Base-by-base conservation (phyloP, 2,329 filamentous ascomycete genomes). In the Aaosphaeria arxii region DNA sequence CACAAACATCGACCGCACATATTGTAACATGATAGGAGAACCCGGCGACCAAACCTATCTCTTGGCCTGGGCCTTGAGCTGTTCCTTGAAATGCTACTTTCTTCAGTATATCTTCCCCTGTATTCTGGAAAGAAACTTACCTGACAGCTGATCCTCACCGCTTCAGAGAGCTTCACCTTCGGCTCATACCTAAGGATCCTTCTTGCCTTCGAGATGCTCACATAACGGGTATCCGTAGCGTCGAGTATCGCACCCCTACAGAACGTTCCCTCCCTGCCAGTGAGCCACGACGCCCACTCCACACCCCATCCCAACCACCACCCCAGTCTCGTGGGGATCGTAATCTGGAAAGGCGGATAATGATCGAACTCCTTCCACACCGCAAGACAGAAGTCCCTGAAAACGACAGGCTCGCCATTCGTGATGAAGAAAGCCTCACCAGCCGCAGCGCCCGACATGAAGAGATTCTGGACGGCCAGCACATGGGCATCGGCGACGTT, bases 371-470 rank as follows among this genome's bases (percentile, higher is more conserved):
- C 64, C 6, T 75, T 77, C 89, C 89, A 97, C 42, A 96, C 79
- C 36, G 85, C 83, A 38, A 89, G 81, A 50, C 88, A 83, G 66
- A 95, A 88, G 71, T 95, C 90, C 84, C 94, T 95, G 71, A 96
- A 95, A 69, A 92, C 92, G 17, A 95, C 78, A 5, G 92, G 92
- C 58, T 84, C 78, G 71, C 91, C 89, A 70, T 97, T 97, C 49
- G 90, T 94, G 63, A 97, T 83, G 73, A 96, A 85, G 75, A 97
- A 92, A 44, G 85, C 85, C 69, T 96, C 86, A 50, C 92, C 94
- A 0, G 78, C 77, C 17, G 81, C 84, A 46, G 76, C 71, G 28
- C 57, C 72, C 1, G 83, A 85, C 46, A 78, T 76, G 42, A 94
- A 78, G 39, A 96, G 82, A 48, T 86, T 86, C 53, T 80, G 79